Base-by-base conservation (phyloP, 352 stramenopile genomes). In the Peronospora farinosa region DNA sequence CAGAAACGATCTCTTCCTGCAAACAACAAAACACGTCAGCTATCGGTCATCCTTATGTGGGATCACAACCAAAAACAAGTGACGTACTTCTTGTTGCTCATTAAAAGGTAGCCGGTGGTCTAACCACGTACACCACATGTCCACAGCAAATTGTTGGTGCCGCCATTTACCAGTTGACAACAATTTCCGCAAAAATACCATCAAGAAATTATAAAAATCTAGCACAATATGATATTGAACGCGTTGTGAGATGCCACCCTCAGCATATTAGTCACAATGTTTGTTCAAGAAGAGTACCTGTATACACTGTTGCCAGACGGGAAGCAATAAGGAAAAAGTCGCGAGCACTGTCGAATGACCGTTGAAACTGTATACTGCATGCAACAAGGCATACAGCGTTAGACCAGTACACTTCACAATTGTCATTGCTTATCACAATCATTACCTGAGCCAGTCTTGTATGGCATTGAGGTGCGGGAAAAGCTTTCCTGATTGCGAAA, bases 191-290 rank as follows among this genome's bases (percentile, higher is more conserved):
- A 90, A 52, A 47, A 90, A 79, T 25, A 92, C 52, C 78, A 92
- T 89, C n/a, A 83, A 25, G 59, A 89, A 89, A 28, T 75, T 78
- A 54, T 83, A 89, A 21, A 90, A 72, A 45, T 85, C 79, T 90
- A 44, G 11, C 6, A 47, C 51, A 54, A 39, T 32, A 32, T 11
- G 54, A 47, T 32, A 39, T 32, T 17, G n/a, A 19, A 25, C 16
- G 12, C 23, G 11, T 15, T 47, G 4, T 51, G 35, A 58, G 28
- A 38, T 27, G 37, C 43, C 15, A 32, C n/a, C 13, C 10, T 7
- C 38, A 17, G 27, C n/a, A 44, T 28, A 44, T n/a, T 16, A 17
- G 15, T 33, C 19, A 33, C 25, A n/a, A 21, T 13, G 10, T 25
- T 11, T 5, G 17, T 8, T 31, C 31, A 48, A 32, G 2, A 40